Percentiles rank a stretch among this genome's conserved stretches.
phyloP scores from a whole-genome alignment of 2,329 filamentous ascomycete genomes.

The Sodiomyces alkalinus region DNA sequence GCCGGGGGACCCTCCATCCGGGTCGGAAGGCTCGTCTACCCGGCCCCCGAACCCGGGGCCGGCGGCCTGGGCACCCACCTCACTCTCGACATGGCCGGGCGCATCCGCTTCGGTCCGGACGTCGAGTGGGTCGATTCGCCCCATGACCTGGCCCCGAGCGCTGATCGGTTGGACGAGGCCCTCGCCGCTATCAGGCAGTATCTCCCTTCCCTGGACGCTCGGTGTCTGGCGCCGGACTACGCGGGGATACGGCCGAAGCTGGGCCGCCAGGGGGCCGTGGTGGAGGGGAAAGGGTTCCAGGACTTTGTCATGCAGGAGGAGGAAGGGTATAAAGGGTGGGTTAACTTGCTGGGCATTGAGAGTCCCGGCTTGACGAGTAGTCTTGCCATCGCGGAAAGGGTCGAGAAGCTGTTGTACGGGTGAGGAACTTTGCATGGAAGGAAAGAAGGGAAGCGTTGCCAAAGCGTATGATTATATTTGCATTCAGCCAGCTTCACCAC shows the following conservation, averaged over 20 bases:
- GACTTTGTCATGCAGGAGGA: conserved; percentile 76
- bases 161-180: conserved; percentile 47
- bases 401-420: conserved; percentile 36
- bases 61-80: conserved; percentile 86
- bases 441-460: no score
- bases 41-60: conserved; percentile 65
- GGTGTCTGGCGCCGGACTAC: conserved; percentile 63
- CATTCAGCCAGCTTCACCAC: no score
- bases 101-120: conserved; percentile 84
- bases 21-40: conserved; percentile 68
- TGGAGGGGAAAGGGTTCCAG: conserved; percentile 51
- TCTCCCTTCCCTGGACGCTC: conserved; percentile 55
- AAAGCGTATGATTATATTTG: no score
- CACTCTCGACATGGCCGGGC: conserved; percentile 73
- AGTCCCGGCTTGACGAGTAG: conserved; percentile 81
- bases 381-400: conserved; percentile 72
- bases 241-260: conserved; percentile 87
- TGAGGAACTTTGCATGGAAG: no score
- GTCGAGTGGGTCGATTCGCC: conserved; percentile 79
- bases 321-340: conserved; percentile 64
- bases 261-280: conserved; percentile 40
- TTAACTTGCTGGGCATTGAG: conserved; percentile 87
- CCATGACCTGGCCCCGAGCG: conserved; percentile 52
- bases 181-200: conserved; percentile 64
- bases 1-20: conserved; percentile 24